Conservation (phyloP, 2,329 filamentous ascomycete genomes). For the Thelonectria rubi region DNA sequence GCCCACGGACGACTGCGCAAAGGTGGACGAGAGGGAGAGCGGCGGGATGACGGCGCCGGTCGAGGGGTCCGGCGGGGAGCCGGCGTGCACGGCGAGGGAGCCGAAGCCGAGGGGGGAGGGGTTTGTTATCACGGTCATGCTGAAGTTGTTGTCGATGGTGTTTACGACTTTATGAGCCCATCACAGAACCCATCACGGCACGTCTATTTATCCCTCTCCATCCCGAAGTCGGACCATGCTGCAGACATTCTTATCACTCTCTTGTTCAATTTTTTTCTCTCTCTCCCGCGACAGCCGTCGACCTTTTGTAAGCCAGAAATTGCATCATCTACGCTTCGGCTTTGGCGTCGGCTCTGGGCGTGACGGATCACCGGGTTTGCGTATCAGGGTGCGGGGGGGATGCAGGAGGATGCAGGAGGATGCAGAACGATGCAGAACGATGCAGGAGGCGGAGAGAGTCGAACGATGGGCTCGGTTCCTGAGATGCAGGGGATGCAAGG, state of each 20-base stretch:
- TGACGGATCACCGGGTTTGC: neutral
- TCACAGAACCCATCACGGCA: too few species aligned
- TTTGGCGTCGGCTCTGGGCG: neutral
- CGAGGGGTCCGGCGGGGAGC: slow-evolving; percentile 84
- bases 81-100: slow-evolving; percentile 93
- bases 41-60: slow-evolving; percentile 96
- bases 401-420: too few species aligned
- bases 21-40: slow-evolving; percentile 97
- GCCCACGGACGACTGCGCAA: slow-evolving; percentile 86
- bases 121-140: neutral
- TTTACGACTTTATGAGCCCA: too few species aligned
- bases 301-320: neutral
- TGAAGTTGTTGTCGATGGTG: neutral
- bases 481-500: too few species aligned
- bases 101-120: slow-evolving; percentile 65
- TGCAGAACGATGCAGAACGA: too few species aligned
- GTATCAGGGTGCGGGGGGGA: too few species aligned
- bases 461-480: too few species aligned
- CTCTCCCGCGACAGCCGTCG: neutral
- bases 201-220: neutral
- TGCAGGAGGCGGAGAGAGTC: too few species aligned
- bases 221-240: neutral
- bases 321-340: slow-evolving; percentile 5
- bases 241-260: neutral
- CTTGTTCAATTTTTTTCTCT: too few species aligned